Evolutionary conservation across 192 early-diverging fungal species (phyloP), one percentile per base, ranked within the genome.

Genomic region (Podila verticillata): DNA sequence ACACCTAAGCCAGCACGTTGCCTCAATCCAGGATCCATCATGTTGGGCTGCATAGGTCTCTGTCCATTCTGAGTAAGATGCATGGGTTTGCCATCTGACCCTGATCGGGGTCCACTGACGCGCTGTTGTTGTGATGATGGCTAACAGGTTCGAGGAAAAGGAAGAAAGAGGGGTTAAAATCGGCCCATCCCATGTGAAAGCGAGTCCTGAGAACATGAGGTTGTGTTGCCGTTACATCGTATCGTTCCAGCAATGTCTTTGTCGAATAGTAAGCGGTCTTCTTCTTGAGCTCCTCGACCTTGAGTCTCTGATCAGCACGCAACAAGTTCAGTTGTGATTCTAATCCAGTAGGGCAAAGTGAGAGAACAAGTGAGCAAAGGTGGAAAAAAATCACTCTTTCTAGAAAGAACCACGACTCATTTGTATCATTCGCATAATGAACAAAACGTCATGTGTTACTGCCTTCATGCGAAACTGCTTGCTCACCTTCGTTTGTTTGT

Each of bases 221-320:
- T 54, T 24, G 72, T 15, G 22, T 58, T 20, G 65, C 63, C 20
- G 78, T 73, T 47, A 81, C 63, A 65, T 96, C 96, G 82, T 96
- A 99, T 47, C 93, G 84, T 73, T 99, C 96, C 32, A 99, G 81
- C 30, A 99, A 84, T 20, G 81, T 92, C 80, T 97, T 95, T 48
- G 97, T 97, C 30, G 91, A 84, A 67, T 97, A 95, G 78, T 94
- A 99, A 2, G 93, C 91, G 0, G 95, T 96, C 80, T 95, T 96
- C 72, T 97, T 96, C 84, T 99, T 99, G 65, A 99, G 86, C 79
- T 96, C 97, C 65, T 99, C 96, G 19, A 98, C 81, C 80, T 93
- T 89, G 49, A 85, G 87, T 67, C 91, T 93, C 66, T 92, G 87
- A 64, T 93, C 74, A 17, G 84, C 83, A 39, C 84, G 68, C 54